A percentile compares a stretch with the other conserved stretches of the same genome.
These are phyloP conservation scores for Colletotrichum ledebouriae DNA, from an alignment of 2,329 filamentous ascomycete species.

Conservation along the genomic window DNA sequence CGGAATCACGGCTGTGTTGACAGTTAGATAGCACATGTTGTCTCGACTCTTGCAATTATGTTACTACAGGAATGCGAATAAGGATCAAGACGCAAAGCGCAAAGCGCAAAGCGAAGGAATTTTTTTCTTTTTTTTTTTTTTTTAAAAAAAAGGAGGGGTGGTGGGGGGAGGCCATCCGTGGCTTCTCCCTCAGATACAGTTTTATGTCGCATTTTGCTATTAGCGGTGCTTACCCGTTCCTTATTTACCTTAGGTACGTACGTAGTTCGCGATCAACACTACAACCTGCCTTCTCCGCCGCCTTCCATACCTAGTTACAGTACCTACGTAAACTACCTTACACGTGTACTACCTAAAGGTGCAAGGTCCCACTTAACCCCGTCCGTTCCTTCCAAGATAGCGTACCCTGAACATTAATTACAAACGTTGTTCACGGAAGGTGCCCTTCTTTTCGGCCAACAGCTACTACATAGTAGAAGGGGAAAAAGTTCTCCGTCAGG, in stretches of 20 bases:
- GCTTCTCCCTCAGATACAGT: neutral
- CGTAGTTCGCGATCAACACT: no score
- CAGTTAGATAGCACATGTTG: constrained; percentile 8
- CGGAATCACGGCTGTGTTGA: neutral
- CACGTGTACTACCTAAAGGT: no score
- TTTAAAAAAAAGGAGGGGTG: no score
- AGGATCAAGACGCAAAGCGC: no score
- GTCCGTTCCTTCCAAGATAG: constrained; percentile 13
- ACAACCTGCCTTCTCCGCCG: no score
- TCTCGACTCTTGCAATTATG: neutral
- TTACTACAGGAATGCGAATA: neutral
- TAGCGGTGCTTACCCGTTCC: neutral
- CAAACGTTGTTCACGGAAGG: no score
- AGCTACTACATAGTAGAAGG: neutral
- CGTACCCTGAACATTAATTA: neutral
- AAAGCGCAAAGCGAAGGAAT: no score
- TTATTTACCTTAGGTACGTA: neutral
- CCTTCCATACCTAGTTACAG: no score
- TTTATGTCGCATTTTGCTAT: neutral
- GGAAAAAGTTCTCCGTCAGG: neutral
- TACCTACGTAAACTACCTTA: no score
- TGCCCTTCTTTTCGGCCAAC: neutral
- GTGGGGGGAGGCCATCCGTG: constrained; percentile 15
- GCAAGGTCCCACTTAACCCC: constrained; percentile 21
- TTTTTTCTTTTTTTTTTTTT: no score